phyloP scores from a whole-genome alignment of 805 yeast species.

The Barnettozyma sucrosica region DNA sequence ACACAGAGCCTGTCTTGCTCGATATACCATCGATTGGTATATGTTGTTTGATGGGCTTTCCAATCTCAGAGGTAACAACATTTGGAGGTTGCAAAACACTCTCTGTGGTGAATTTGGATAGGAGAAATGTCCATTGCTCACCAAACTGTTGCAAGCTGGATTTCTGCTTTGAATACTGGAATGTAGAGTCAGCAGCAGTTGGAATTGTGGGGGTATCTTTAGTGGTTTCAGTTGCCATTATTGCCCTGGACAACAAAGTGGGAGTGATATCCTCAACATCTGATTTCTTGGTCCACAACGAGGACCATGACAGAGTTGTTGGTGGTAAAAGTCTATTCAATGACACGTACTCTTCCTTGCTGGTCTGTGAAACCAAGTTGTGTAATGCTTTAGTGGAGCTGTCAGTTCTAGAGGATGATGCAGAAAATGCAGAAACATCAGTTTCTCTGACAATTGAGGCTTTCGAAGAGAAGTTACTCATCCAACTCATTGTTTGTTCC shows the following conservation, averaged over 20 bases:
- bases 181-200: neutral
- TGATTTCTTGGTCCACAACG: constrained; percentile 3
- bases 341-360: constrained; percentile 8
- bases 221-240: neutral
- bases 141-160: constrained; percentile 3
- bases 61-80: constrained; percentile 21
- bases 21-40: neutral
- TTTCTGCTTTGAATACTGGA: neutral
- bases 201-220: neutral
- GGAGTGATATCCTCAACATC: neutral
- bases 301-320: constrained; percentile 1
- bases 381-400: constrained; percentile 11
- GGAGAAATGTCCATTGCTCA: constrained; percentile 16
- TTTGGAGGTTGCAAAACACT: constrained; percentile 8
- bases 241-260: neutral
- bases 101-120: constrained; percentile 13
- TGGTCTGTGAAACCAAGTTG: constrained; percentile 11
- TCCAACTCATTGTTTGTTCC: constrained; percentile 24
- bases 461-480: constrained; percentile 18
- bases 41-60: constrained; percentile 14
- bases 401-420: neutral
- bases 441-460: constrained; percentile 4
- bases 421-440: constrained; percentile 3
- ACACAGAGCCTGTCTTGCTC: neutral
- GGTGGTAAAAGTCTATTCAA: constrained; percentile 3